Percentiles rank a stretch among this genome's conserved stretches.
Evolutionary conservation across 225 moss, liverwort and hornwort genomes (phyloP).

Genomic region (Takakia lepidozioides): DNA sequence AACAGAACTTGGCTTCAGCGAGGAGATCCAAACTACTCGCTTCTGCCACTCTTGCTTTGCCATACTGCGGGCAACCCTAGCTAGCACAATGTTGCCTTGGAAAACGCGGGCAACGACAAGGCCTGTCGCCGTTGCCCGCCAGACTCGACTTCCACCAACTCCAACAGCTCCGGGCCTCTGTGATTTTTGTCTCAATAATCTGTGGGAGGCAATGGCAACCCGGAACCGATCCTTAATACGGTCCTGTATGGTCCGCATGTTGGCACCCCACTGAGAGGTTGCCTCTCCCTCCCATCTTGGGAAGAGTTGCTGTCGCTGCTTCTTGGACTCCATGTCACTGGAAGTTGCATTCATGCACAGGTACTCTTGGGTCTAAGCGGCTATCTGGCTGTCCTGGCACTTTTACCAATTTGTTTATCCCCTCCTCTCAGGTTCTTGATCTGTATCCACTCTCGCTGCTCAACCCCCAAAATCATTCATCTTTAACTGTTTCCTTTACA

Average conservation of each 20-base stretch:
- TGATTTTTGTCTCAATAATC: slow-evolving; percentile 44
- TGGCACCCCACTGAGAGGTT: slow-evolving; percentile 47
- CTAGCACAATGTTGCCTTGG: slow-evolving; percentile 77
- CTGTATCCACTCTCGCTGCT: too few species aligned
- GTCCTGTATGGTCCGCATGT: slow-evolving; percentile 64
- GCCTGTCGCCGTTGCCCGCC: slow-evolving; percentile 80
- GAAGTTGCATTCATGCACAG: too few species aligned
- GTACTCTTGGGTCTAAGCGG: too few species aligned
- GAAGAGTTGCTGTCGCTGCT: slow-evolving; percentile 7
- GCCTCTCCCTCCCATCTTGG: slow-evolving; percentile 22
- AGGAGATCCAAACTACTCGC: slow-evolving; percentile 51
- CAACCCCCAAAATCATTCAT: too few species aligned
- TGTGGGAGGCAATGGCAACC: slow-evolving; percentile 43
- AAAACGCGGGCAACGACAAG: slow-evolving; percentile 90
- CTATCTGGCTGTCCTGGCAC: too few species aligned
- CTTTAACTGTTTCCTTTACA: too few species aligned
- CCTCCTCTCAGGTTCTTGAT: too few species aligned
- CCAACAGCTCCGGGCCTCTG: slow-evolving; percentile 38
- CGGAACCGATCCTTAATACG: slow-evolving; percentile 65
- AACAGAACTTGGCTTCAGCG: slow-evolving; percentile 29
- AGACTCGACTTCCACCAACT: slow-evolving; percentile 36
- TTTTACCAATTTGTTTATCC: too few species aligned
- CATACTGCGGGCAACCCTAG: slow-evolving; percentile 64
- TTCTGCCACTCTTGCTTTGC: slow-evolving; percentile 74
- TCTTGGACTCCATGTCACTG: slow-evolving; percentile 22